Conservation (phyloP, 2,329 filamentous ascomycete species). For the Diplodia seriata region DNA sequence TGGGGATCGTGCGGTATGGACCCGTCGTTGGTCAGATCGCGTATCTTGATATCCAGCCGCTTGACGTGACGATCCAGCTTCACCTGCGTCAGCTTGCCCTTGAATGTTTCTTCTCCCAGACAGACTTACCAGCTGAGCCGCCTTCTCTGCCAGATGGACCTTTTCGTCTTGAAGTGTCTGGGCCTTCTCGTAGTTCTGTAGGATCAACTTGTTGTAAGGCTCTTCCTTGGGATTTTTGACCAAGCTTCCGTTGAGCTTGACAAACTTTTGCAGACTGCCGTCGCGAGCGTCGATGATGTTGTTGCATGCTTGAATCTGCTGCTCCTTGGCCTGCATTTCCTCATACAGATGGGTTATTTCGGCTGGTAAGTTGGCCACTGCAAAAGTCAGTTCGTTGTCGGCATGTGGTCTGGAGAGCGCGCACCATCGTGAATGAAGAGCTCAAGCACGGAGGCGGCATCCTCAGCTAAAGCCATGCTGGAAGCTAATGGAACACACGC, state of each 20-base stretch:
- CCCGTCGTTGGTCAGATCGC: constrained; percentile 65
- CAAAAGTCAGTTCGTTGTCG: not conserved
- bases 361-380: constrained; percentile 78
- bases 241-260: constrained; percentile 77
- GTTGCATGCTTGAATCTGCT: constrained; percentile 71
- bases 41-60: constrained; percentile 66
- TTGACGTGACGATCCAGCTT: constrained; percentile 68
- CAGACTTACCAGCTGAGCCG: constrained; percentile 67
- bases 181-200: constrained; percentile 71
- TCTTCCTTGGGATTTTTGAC: constrained; percentile 78
- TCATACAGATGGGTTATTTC: constrained; percentile 85
- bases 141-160: constrained; percentile 70
- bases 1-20: constrained; percentile 65
- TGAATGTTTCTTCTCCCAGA: not conserved
- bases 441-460: constrained; percentile 75
- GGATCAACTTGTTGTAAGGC: constrained; percentile 68
- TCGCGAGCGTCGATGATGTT: constrained; percentile 75
- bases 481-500: not conserved
- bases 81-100: constrained; percentile 33
- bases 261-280: constrained; percentile 78
- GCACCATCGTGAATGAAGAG: constrained; percentile 75
- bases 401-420: not conserved
- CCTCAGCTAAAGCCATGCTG: constrained; percentile 57
- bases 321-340: constrained; percentile 82
- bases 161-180: constrained; percentile 79